Evolutionary conservation across 2,329 filamentous ascomycete genomes (phyloP).

Genomic region (Pseudomassariella vexata): DNA sequence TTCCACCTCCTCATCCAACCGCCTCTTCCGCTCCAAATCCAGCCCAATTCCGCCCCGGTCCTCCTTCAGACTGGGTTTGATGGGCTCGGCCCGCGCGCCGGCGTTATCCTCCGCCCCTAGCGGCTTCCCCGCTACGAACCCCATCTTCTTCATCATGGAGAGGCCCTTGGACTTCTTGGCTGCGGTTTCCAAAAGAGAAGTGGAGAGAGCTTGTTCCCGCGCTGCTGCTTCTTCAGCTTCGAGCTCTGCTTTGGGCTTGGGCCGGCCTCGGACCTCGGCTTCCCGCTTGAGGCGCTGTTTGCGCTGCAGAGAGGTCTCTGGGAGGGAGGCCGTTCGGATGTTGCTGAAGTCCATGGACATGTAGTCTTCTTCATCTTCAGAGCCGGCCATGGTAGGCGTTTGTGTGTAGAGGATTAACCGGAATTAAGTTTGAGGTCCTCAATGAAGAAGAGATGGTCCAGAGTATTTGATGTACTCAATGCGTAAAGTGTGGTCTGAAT

Average conservation of each 20-base stretch:
- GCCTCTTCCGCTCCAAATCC: conserved; percentile 78
- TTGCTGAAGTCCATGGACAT: conserved; percentile 92
- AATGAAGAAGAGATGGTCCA: background rate
- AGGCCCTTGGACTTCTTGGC: conserved; percentile 75
- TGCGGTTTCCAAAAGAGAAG: conserved; percentile 55
- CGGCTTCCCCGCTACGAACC: conserved; percentile 71
- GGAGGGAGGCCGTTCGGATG: conserved; percentile 39
- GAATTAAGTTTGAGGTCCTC: background rate
- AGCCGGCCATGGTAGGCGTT: conserved; percentile 1
- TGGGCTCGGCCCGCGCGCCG: conserved; percentile 56
- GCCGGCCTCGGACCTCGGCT: conserved; percentile 60
- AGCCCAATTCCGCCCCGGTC: conserved; percentile 78
- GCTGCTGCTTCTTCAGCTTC: conserved; percentile 66
- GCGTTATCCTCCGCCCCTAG: conserved; percentile 58
- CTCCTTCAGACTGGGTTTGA: conserved; percentile 71
- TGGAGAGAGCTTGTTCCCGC: conserved; percentile 71
- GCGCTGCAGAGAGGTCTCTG: conserved; percentile 53
- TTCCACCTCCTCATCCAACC: conserved; percentile 57
- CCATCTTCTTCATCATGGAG: conserved; percentile 95
- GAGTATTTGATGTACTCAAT: too few relatives aligned
- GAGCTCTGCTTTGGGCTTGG: conserved; percentile 78
- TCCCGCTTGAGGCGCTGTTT: conserved; percentile 50
- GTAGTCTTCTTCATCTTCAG: conserved; percentile 70
- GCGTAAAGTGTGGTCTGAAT: too few relatives aligned
- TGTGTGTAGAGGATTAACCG: too few relatives aligned